phyloP scores from a whole-genome alignment of 371 early-diverging fungal species.

The Mortierella sp. region DNA sequence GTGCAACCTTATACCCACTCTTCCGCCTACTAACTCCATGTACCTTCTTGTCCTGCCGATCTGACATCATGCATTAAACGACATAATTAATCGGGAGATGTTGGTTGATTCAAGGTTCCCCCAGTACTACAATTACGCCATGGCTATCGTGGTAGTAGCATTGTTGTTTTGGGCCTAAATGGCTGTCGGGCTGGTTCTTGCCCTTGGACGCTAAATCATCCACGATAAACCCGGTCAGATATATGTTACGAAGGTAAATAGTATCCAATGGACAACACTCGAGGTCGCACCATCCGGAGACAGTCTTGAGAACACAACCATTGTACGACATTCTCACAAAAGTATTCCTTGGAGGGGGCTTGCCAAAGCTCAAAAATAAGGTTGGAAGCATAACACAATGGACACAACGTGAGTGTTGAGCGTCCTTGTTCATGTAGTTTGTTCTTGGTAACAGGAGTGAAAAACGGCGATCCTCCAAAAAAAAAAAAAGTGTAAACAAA shows the following conservation, averaged over 20 bases:
- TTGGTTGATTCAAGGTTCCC: too few species aligned
- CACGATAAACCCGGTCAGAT: slow-evolving; percentile 50
- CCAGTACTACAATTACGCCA: too few species aligned
- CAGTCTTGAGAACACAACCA: slow-evolving; percentile 52
- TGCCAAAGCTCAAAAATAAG: slow-evolving; percentile 67
- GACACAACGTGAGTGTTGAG: not conserved
- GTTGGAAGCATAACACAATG: slow-evolving; percentile 55
- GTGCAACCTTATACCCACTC: too few species aligned
- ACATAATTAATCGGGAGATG: too few species aligned
- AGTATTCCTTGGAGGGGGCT: slow-evolving; percentile 24
- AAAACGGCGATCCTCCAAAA: too few species aligned
- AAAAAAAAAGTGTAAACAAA: too few species aligned
- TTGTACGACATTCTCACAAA: slow-evolving; percentile 65
- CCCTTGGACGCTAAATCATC: slow-evolving; percentile 51
- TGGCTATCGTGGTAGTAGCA: too few species aligned
- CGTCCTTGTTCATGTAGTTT: not conserved
- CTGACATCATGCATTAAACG: too few species aligned
- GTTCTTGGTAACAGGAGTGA: not conserved
- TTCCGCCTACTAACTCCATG: too few species aligned
- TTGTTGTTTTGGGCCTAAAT: too few species aligned
- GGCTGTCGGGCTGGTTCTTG: not conserved
- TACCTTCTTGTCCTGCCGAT: too few species aligned
- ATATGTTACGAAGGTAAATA: slow-evolving; percentile 31
- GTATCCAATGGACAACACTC: slow-evolving; percentile 58
- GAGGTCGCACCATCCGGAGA: slow-evolving; percentile 61